These are phyloP conservation scores for Vanrija sp. DNA, from an alignment of 1,284 basidiomycete species.

Conservation along the genomic window DNA sequence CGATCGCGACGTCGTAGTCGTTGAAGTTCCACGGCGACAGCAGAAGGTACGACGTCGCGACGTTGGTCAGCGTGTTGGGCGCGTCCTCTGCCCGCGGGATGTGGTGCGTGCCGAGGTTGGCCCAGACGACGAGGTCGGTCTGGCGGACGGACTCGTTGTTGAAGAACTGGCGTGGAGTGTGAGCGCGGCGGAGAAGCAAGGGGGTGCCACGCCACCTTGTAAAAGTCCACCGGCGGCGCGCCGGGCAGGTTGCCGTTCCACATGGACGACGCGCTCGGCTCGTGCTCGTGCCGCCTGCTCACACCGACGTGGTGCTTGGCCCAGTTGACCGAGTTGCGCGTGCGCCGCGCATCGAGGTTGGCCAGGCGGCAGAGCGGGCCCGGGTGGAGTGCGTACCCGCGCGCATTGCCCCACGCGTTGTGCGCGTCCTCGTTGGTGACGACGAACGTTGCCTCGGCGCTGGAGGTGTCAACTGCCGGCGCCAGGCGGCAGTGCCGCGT, in stretches of 20 bases:
- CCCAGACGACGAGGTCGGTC: constrained; percentile 58
- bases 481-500: too few relatives aligned
- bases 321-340: constrained; percentile 62
- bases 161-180: constrained; percentile 54
- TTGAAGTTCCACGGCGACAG: constrained; percentile 63
- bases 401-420: constrained; percentile 57
- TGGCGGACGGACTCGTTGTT: constrained; percentile 55
- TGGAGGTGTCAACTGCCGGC: constrained; percentile 5
- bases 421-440: constrained; percentile 27
- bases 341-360: constrained; percentile 55
- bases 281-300: constrained; percentile 58
- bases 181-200: not conserved
- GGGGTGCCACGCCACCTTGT: constrained; percentile 29
- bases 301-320: constrained; percentile 62
- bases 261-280: constrained; percentile 57
- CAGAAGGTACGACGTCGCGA: constrained; percentile 58
- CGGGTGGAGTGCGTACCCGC: constrained; percentile 48
- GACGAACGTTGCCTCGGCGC: constrained; percentile 28
- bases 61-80: constrained; percentile 60
- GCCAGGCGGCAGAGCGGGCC: constrained; percentile 21
- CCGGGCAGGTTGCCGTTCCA: constrained; percentile 65
- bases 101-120: constrained; percentile 59
- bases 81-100: constrained; percentile 55
- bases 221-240: constrained; percentile 59
- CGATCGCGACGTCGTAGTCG: constrained; percentile 59